phyloP scores from a whole-genome alignment of 164 flowering plant species.

The Aristolochia californica region DNA sequence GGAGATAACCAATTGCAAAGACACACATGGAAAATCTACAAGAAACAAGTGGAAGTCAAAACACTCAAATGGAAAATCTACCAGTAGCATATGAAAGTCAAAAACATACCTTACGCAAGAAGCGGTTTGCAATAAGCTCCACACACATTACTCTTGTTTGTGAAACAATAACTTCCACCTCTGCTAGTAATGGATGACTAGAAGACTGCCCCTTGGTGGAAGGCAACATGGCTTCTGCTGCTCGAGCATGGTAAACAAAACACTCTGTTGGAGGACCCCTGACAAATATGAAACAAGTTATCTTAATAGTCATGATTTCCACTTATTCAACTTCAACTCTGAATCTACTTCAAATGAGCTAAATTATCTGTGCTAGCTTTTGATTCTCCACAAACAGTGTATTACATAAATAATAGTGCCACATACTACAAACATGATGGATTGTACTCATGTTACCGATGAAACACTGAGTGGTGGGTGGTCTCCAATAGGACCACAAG shows the following conservation, averaged over 20 bases:
- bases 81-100: background rate
- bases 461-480: too few species aligned
- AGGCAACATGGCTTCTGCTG: constrained; percentile 55
- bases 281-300: constrained; percentile 12
- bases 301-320: too few species aligned
- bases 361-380: too few species aligned
- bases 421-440: too few species aligned
- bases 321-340: too few species aligned
- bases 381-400: too few species aligned
- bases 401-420: too few species aligned
- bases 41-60: background rate
- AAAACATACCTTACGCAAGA: constrained; percentile 65
- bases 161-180: constrained; percentile 9
- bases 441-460: too few species aligned
- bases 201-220: background rate
- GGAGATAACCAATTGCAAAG: too few species aligned
- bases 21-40: too few species aligned
- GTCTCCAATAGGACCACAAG: too few species aligned
- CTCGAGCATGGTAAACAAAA: constrained; percentile 87
- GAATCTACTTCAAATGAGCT: too few species aligned
- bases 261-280: constrained; percentile 98
- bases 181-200: background rate
- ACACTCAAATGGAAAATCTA: background rate
- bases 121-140: constrained; percentile 91
- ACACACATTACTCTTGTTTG: constrained; percentile 65